Evolutionary conservation across 768 basidiomycete genomes (phyloP), one percentile per base, ranked within the genome.

Genomic region (Rhodocollybia butyracea): DNA sequence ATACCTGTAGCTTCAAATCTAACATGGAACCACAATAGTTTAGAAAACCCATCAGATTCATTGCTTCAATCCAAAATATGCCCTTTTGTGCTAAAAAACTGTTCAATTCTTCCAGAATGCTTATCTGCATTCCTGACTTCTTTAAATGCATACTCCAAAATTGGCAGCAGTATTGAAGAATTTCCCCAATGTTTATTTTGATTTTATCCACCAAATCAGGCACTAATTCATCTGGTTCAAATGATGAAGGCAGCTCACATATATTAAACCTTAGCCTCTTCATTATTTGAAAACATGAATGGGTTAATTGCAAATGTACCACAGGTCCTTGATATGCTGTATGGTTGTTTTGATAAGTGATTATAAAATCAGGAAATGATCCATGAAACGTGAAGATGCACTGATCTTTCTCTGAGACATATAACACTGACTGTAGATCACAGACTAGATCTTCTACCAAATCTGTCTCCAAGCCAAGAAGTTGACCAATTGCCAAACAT

Each of bases 61-160:
- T 56, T 8, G 40, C 39, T 41, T 56, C 55, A 26, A 56, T 51
- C 55, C 55, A 56, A 43, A 27, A 56, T 24, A 56, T 22, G 5
- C 46, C 47, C 26, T 41, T 50, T 5, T 50, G 8, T 26, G 15
- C 51, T 31, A 45, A n/a, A 22, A 54, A 54, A 3, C 8, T 17
- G 8, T 54, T 27, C 15, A 54, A 10, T 6, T 21, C 24, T 5
- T n/a, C 29, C 8, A 54, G 5, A 17, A 54, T n/a, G 5, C 12
- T 46, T 13, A 27, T 43, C 41, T 8, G 7, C 5, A 13, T 22
- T 22, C 12, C 7, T 13, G 3, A 21, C n/a, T 32, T 45, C 8
- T 8, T 11, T 6, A 56, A 17, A 27, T 56, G 55, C 17, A 8
- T 17, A 6, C 11, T 17, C 56, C 56, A 57, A 26, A 29, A 46